Conservation (phyloP, 768 basidiomycete species). For the Candolleomyces aberdarensis region DNA sequence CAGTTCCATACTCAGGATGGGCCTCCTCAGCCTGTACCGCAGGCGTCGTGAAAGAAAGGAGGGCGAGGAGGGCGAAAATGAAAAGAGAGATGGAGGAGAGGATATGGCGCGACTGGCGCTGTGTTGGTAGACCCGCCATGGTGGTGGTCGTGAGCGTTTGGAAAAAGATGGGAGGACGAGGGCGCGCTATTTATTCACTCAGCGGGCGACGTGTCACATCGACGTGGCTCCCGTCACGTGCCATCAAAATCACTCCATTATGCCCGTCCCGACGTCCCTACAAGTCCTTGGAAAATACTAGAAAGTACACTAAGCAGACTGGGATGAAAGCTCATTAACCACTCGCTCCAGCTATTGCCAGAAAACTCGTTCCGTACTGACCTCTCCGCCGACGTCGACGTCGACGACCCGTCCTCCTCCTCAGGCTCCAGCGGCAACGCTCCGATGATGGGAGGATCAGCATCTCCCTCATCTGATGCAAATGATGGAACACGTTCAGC, state of each 20-base stretch:
- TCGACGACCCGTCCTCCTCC: not conserved
- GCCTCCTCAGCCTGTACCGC: constrained; percentile 62
- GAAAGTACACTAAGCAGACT: not conserved
- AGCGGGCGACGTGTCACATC: constrained; percentile 32
- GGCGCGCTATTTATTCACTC: not conserved
- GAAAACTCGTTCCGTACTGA: not conserved
- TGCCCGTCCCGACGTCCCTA: not conserved
- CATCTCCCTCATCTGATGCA: not conserved
- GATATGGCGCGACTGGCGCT: constrained; percentile 53
- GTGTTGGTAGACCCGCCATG: constrained; percentile 48
- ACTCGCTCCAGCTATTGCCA: not conserved
- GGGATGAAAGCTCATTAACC: not conserved
- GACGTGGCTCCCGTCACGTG: not conserved
- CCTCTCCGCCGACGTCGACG: no score
- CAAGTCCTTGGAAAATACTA: not conserved
- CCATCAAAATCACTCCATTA: not conserved
- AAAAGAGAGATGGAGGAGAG: constrained; percentile 59
- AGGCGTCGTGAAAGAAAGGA: constrained; percentile 69
- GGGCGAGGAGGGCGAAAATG: constrained; percentile 62
- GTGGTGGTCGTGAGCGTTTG: constrained; percentile 20
- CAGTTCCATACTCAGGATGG: constrained; percentile 81
- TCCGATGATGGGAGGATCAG: constrained; percentile 1
- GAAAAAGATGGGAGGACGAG: constrained; percentile 15
- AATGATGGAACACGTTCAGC: not conserved
- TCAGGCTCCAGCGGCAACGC: not conserved